Percentiles rank a stretch among this genome's conserved stretches.
Evolutionary conservation across 2,329 filamentous ascomycete genomes (phyloP).

Genomic region (Monosporascus ibericus): DNA sequence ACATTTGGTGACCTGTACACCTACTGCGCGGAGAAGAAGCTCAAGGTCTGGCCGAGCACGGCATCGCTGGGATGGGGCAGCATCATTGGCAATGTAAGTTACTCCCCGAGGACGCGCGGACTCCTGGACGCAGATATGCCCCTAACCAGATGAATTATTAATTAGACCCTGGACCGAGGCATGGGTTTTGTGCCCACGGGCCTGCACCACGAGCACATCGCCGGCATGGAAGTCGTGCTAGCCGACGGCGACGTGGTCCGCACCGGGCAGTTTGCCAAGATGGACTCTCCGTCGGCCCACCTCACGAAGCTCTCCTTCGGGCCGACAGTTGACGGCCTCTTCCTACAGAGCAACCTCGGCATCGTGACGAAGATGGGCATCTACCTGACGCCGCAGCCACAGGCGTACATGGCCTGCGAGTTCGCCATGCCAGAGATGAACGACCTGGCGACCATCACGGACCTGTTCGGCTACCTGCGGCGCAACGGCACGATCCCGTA

Average conservation of each 20-base stretch:
- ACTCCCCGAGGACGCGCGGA: too few relatives aligned
- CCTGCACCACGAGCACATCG: slow-evolving; percentile 39
- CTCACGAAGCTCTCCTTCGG: slow-evolving; percentile 33
- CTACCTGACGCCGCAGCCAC: slow-evolving; percentile 32
- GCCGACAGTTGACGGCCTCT: slow-evolving; percentile 40
- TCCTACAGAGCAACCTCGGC: slow-evolving; percentile 47
- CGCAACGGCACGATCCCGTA: slow-evolving; percentile 36
- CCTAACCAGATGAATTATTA: too few relatives aligned
- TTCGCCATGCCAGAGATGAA: slow-evolving; percentile 40
- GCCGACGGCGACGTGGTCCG: slow-evolving; percentile 36
- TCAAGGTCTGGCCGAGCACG: slow-evolving; percentile 40
- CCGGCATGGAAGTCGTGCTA: slow-evolving; percentile 38
- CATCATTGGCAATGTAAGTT: slow-evolving; percentile 39
- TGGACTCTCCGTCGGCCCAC: slow-evolving; percentile 32
- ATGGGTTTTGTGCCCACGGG: slow-evolving; percentile 29
- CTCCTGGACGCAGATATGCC: too few relatives aligned
- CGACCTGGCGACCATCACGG: slow-evolving; percentile 37
- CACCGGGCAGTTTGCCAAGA: slow-evolving; percentile 37
- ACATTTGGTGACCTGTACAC: slow-evolving; percentile 39
- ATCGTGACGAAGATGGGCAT: slow-evolving; percentile 52
- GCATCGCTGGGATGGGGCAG: slow-evolving; percentile 44
- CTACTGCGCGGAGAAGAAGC: slow-evolving; percentile 31
- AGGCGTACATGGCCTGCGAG: slow-evolving; percentile 40
- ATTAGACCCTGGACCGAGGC: slow-evolving; percentile 36
- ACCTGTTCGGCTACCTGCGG: slow-evolving; percentile 37